Conservation (phyloP, 2,329 filamentous ascomycete genomes). For the Emericellopsis atlantica region DNA sequence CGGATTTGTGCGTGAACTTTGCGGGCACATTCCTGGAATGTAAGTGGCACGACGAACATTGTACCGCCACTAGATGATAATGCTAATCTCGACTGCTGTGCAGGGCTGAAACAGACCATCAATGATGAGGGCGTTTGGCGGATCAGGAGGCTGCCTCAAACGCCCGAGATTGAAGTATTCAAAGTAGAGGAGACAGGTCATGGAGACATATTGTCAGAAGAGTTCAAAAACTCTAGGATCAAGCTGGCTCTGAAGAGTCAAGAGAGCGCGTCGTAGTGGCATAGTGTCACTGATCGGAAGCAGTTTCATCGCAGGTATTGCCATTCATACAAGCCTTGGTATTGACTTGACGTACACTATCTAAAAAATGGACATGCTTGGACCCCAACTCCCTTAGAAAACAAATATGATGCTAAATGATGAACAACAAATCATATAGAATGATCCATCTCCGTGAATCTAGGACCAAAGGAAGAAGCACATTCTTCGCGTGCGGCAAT, state of each 20-base stretch:
- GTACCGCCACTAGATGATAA: too few species aligned
- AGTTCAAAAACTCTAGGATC: conserved; percentile 66
- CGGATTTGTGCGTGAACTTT: conserved; percentile 89
- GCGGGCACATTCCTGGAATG: conserved; percentile 65
- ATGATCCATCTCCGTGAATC: too few species aligned
- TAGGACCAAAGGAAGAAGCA: too few species aligned
- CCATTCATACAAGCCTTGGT: neutral
- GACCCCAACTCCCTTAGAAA: neutral
- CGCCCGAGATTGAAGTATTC: conserved; percentile 58
- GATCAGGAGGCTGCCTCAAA: conserved; percentile 54
- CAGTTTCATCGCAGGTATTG: too few species aligned
- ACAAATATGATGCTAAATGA: neutral
- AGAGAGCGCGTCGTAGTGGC: neutral
- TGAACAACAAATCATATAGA: neutral
- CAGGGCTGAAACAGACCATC: conserved; percentile 51
- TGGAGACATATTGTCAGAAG: conserved; percentile 61
- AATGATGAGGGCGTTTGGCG: conserved; percentile 70
- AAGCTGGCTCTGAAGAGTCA: conserved; percentile 27
- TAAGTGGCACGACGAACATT: conserved; percentile 24
- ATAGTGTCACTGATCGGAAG: neutral
- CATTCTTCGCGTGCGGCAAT: too few species aligned
- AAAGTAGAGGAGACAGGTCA: conserved; percentile 62
- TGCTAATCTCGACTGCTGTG: neutral
- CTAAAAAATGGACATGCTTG: neutral
- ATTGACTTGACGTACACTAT: neutral